A percentile compares a stretch with the other conserved stretches of the same genome.
Evolutionary conservation across 2,329 filamentous ascomycete genomes (phyloP).

Genomic region (Trichoderma sp.): DNA sequence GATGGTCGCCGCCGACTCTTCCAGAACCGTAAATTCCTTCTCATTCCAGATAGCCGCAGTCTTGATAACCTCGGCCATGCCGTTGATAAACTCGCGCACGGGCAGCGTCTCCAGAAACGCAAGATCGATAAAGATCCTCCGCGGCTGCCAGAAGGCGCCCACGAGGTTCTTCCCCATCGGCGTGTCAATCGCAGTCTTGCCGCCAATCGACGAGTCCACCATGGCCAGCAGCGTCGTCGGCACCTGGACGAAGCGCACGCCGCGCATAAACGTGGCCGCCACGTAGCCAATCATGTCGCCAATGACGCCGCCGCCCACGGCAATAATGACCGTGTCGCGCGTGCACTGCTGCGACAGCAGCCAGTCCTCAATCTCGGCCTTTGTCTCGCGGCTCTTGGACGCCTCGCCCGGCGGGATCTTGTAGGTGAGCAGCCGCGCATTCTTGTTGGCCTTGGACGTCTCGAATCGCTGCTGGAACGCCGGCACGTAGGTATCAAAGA

Average conservation of each 20-base stretch:
- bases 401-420: slow-evolving; percentile 87
- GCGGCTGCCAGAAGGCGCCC: slow-evolving; percentile 94
- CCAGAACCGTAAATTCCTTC: slow-evolving; percentile 78
- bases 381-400: slow-evolving; percentile 90
- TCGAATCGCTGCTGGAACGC: slow-evolving; percentile 59
- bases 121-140: slow-evolving; percentile 91
- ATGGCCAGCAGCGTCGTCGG: slow-evolving; percentile 93
- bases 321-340: slow-evolving; percentile 90
- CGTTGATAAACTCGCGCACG: slow-evolving; percentile 92
- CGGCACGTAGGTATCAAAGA: slow-evolving; percentile 78
- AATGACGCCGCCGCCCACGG: slow-evolving; percentile 93
- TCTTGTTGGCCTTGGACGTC: slow-evolving; percentile 32
- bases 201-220: slow-evolving; percentile 98
- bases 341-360: slow-evolving; percentile 90
- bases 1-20: slow-evolving; percentile 77
- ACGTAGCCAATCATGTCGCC: slow-evolving; percentile 98
- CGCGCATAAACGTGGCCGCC: slow-evolving; percentile 97
- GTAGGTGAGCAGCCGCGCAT: slow-evolving; percentile 77
- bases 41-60: slow-evolving; percentile 97
- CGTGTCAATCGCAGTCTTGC: slow-evolving; percentile 97
- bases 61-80: slow-evolving; percentile 98
- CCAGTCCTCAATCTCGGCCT: slow-evolving; percentile 97
- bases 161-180: slow-evolving; percentile 95
- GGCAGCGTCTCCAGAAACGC: slow-evolving; percentile 89
- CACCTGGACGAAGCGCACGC: slow-evolving; percentile 93